Base-by-base conservation (phyloP, 2,329 filamentous ascomycete genomes). In the Xylariales sp. region DNA sequence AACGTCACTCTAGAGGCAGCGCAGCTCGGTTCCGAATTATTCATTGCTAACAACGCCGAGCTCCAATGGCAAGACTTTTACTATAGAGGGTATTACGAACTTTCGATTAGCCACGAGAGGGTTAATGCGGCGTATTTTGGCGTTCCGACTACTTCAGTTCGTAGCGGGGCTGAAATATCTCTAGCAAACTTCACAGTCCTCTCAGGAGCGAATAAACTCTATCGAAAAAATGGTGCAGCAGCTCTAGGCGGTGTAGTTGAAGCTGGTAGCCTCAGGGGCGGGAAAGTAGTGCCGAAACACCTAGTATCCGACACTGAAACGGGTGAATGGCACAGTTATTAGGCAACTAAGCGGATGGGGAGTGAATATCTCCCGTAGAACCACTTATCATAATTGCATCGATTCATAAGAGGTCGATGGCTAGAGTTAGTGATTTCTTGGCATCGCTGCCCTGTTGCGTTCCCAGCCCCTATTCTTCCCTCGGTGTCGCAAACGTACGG, bases 81-180 rank as follows among this genome's bases (percentile, higher is more conserved):
- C 78, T 90, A 90, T 77, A 83, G 88, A 36, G 89, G 89, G 2
- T 91, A 91, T 78, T 90, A 86, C 73, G 88, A 90, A 77, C 78
- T 90, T 30, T 83, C 84, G 54, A 81, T 90, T 66, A 79, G 75
- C 36, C 81, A 85, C 55, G 80, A 87, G 9, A 80, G 83, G 57
- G 83, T 89, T 4, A 79, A 85, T 34, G 88, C 88, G 0, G 80
- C 81, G 18, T 91, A 83, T 78, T 91, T 88, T 68, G 75, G 75
- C 28, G 69, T 77, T 49, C 87, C 87, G 1, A 87, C 83, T 1
- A 81, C 87, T 23, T 36, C 18, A 18, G 81, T 78, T 18, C 80
- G 86, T 39, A 88, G 88, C 68, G 82, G 83, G 0, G 83, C 85
- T 71, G 89, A 90, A 76, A 86, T 90, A 59, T 81, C 83, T 0